Base-by-base conservation (phyloP, 805 yeast species). In the Pichia cephalocereana region DNA sequence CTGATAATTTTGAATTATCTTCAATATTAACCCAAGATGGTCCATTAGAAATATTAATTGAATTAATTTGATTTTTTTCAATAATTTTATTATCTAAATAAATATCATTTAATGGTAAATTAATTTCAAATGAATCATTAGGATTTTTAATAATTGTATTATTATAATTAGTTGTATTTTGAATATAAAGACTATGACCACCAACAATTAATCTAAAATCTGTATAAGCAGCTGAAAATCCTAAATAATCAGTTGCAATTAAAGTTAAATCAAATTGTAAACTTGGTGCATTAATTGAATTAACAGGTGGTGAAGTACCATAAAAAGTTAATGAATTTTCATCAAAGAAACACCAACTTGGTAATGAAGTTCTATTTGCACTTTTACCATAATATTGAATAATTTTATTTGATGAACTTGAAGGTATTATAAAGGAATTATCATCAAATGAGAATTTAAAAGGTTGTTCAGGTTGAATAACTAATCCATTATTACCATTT, bases 201-300 rank as follows among this genome's bases (percentile, higher is more conserved):
- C 99, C 99, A 37, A 91, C 83, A 27, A 83, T 69, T 37, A 93
- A 69, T 51, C 78, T 72, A 68, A 93, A 93, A 31, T 75, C 67
- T 3, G 85, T 82, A 54, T 74, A 79, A 4, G 80, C 82, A 17
- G 86, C 89, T 1, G 93, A 69, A 61, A 63, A 89, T 2, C 95
- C 96, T 27, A 66, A 65, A 58, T 79, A 78, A 58, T 89, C 96
- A 1, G 95, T 71, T 1, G 90, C 96, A 48, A 89, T 80, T 55
- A 90, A 74, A 41, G 79, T 72, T 55, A 91, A 80, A 17, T 77
- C 74, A 62, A 79, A 93, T 40, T 71, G 68, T 54, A 78, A 71
- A 39, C 95, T 86, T 11, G 97, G 98, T 1, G 99, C 99, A 56
- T 88, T 83, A 17, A 76, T 73, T 2, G 96, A 86, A 55, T 86